These are phyloP conservation scores for Cordyceps javanica DNA, from an alignment of 2,329 filamentous ascomycete species.

Conservation along the genomic window DNA sequence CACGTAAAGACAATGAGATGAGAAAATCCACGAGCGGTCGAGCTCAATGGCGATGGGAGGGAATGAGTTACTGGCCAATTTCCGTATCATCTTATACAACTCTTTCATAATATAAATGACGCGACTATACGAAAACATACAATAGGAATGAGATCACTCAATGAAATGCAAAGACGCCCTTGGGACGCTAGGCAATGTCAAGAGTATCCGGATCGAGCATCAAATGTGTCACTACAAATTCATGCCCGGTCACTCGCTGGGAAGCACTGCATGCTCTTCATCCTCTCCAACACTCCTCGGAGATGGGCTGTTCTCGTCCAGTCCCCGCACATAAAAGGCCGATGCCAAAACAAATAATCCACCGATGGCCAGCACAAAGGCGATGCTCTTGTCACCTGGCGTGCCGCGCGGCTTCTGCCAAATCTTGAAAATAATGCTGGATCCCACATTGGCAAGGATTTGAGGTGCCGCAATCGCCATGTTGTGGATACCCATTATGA, in stretches of 20 bases:
- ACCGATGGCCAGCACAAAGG: constrained; percentile 78
- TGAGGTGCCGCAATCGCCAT: constrained; percentile 89
- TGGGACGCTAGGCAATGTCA: background rate
- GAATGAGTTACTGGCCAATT: background rate
- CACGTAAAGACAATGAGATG: background rate
- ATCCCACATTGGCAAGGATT: constrained; percentile 80
- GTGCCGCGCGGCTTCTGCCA: constrained; percentile 82
- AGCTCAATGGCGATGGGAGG: background rate
- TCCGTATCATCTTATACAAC: background rate
- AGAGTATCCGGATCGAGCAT: background rate
- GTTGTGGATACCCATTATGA: constrained; percentile 92
- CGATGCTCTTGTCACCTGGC: constrained; percentile 80
- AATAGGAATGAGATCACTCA: background rate
- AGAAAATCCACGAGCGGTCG: background rate
- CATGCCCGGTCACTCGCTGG: background rate
- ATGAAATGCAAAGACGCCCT: background rate
- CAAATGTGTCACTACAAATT: background rate
- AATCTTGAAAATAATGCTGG: constrained; percentile 75
- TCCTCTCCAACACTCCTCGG: constrained; percentile 31
- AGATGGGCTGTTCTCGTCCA: constrained; percentile 53
- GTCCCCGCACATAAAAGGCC: constrained; percentile 62
- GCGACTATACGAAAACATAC: constrained; percentile 10
- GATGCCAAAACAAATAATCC: constrained; percentile 73
- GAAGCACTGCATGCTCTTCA: constrained; percentile 36
- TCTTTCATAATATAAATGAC: constrained; percentile 1